Percentiles rank a stretch among this genome's conserved stretches.
Evolutionary conservation across 768 basidiomycete species (phyloP).

Genomic region (Macrolepiota dolichaula): DNA sequence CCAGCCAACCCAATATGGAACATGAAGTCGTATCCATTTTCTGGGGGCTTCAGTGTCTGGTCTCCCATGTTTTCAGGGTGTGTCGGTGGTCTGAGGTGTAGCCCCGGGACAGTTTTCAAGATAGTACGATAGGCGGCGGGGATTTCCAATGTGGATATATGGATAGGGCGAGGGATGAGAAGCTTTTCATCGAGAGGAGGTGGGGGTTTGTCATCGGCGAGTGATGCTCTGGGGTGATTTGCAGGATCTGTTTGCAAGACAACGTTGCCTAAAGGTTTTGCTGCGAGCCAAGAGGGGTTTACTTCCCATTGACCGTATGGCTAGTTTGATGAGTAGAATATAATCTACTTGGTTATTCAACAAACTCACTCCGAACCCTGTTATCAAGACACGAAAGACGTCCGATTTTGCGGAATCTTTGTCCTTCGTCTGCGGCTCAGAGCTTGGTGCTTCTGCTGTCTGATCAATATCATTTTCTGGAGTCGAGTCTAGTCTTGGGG

Average conservation of each 20-base stretch:
- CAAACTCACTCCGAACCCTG: slow-evolving; percentile 33
- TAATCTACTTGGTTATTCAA: slow-evolving; percentile 8
- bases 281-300: slow-evolving; percentile 76
- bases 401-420: background rate
- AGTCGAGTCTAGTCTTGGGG: background rate
- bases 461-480: background rate
- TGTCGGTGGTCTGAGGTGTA: slow-evolving; percentile 61
- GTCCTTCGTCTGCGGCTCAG: background rate
- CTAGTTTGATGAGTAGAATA: slow-evolving; percentile 28
- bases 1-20: slow-evolving; percentile 70
- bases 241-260: slow-evolving; percentile 39
- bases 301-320: slow-evolving; percentile 52
- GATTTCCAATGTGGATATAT: slow-evolving; percentile 56
- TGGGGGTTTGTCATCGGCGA: slow-evolving; percentile 4
- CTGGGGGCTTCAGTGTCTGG: slow-evolving; percentile 35
- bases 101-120: slow-evolving; percentile 48
- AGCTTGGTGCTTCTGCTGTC: background rate
- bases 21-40: slow-evolving; percentile 62
- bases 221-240: slow-evolving; percentile 12
- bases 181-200: slow-evolving; percentile 12
- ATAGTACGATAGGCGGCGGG: slow-evolving; percentile 60
- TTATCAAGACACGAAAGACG: slow-evolving; percentile 31
- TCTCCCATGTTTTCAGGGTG: slow-evolving; percentile 31
- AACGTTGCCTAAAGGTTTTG: slow-evolving; percentile 56
- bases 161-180: slow-evolving; percentile 41